Evolutionary conservation across 441 rosid species (phyloP).

Genomic region (Corymbia calophylla): DNA sequence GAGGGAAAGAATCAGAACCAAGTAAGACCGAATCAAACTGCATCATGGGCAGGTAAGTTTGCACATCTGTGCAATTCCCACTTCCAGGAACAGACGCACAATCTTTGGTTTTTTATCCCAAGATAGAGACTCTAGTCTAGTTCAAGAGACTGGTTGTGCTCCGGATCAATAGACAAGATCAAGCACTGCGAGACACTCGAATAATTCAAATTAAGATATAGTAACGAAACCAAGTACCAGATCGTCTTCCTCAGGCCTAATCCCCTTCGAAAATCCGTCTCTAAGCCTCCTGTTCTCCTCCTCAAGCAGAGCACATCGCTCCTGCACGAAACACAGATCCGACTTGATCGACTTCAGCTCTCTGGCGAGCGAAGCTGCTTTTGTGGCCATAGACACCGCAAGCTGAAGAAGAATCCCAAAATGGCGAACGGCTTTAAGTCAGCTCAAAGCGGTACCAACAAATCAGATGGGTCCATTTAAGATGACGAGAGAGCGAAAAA

Average conservation of each 20-base stretch:
- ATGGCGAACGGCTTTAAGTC: neutral
- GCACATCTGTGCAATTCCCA: neutral
- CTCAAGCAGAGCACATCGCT: conserved; percentile 64
- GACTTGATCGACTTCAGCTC: conserved; percentile 64
- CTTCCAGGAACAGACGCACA: neutral
- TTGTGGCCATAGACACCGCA: conserved; percentile 72
- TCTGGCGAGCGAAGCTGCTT: conserved; percentile 71
- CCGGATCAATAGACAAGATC: neutral
- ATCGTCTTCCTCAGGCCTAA: conserved; percentile 92
- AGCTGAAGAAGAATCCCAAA: conserved; percentile 25
- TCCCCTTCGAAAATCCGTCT: conserved; percentile 59
- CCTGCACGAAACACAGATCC: conserved; percentile 67
- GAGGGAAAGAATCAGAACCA: neutral
- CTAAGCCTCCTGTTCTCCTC: conserved; percentile 82
- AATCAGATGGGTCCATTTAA: neutral
- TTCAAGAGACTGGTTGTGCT: neutral
- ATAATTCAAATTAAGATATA: neutral
- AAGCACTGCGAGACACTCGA: neutral
- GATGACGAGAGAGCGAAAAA: neutral
- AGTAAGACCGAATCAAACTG: neutral
- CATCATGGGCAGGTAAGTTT: neutral
- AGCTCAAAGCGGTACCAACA: neutral
- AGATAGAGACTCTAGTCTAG: neutral
- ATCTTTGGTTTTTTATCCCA: neutral
- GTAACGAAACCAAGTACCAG: conserved; percentile 27